These are phyloP conservation scores for Hanseniaspora hatyaiensis DNA, from an alignment of 805 yeast genomes.

Conservation along the genomic window DNA sequence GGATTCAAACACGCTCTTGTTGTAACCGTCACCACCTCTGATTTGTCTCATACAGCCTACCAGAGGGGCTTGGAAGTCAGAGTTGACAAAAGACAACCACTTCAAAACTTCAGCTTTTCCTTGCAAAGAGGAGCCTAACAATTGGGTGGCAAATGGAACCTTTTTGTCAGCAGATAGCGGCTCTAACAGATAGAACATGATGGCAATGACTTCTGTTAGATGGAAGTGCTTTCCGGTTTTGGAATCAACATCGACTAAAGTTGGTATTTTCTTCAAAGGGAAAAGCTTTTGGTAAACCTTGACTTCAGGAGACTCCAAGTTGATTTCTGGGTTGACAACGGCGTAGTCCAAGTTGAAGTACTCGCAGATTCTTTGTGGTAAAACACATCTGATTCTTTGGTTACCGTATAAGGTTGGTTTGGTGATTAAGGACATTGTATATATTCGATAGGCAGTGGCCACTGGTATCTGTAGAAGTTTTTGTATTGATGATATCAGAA, in stretches of 20 bases:
- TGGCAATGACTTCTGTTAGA: constrained; percentile 57
- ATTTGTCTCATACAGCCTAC: constrained; percentile 22
- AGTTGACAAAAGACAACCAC: constrained; percentile 68
- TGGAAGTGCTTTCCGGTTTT: constrained; percentile 51
- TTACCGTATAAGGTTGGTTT: constrained; percentile 32
- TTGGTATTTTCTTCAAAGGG: constrained; percentile 58
- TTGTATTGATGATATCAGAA: neutral
- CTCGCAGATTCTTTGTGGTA: constrained; percentile 41
- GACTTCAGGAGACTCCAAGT: constrained; percentile 32
- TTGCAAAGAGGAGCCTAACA: constrained; percentile 42
- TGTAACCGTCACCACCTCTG: constrained; percentile 57
- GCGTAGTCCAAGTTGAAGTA: constrained; percentile 47
- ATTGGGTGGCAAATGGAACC: constrained; percentile 13
- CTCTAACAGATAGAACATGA: constrained; percentile 39
- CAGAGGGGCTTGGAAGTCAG: constrained; percentile 44
- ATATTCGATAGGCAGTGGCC: neutral
- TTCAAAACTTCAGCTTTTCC: constrained; percentile 50
- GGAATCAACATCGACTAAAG: constrained; percentile 41
- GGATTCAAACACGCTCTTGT: constrained; percentile 54
- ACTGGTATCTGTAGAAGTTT: neutral
- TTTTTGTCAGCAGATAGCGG: constrained; percentile 40
- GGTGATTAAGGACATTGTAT: constrained; percentile 4
- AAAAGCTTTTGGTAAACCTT: constrained; percentile 32
- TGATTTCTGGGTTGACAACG: constrained; percentile 33
- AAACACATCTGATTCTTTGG: constrained; percentile 23